Base-by-base conservation (phyloP, 1,284 basidiomycete species). In the Austroboletus rostrupii region DNA sequence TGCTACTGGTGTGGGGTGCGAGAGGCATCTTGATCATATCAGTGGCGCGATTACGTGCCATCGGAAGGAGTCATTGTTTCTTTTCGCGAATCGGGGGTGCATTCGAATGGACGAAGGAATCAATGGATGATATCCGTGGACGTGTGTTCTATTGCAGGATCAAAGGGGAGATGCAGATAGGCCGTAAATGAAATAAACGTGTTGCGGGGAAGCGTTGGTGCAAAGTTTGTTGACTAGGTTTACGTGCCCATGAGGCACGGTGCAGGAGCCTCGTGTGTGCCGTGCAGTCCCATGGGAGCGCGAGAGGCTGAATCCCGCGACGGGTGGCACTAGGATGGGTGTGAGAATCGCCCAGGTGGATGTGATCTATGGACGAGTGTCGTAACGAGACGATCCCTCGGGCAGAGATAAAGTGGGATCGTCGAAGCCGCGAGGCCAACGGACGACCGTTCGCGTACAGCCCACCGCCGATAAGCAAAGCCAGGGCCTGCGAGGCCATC, bases 141-240 rank as follows among this genome's bases (percentile, higher is more conserved):
- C 6, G 23, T 26, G 23, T 26, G 9, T 26, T 26, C 23, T 26
- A 26, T 26, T 26, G 23, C 23, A 26, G 32, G 13, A 16, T 50
- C 41, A 39, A 16, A 35, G 49, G 44, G 33, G 57, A 49, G 48
- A 39, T 44, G 48, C 20, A 31, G 37, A 45, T 39, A 43, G 48
- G 36, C 42, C 35, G 49, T 47, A 64, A 65, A 65, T 61, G 60
- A 61, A 61, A 50, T 20, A 23, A 3, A 44, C 63, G 16, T 66
- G 63, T 53, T 61, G 60, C 41, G 60, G 60, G 63, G 60, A 61
- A 61, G 57, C n/a, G 21, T 47, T 43, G 43, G 28, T 36, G n/a
- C 50, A 59, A 57, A 57, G 54, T 40, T 57, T 49, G 41, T 45
- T 38, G 47, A 51, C 42, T 53, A 56, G 49, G 56, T 61, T 55